Evolutionary conservation across 2,329 filamentous ascomycete species (phyloP), one percentile per base, ranked within the genome.

Genomic region (Ceratocystis eucalypticola): DNA sequence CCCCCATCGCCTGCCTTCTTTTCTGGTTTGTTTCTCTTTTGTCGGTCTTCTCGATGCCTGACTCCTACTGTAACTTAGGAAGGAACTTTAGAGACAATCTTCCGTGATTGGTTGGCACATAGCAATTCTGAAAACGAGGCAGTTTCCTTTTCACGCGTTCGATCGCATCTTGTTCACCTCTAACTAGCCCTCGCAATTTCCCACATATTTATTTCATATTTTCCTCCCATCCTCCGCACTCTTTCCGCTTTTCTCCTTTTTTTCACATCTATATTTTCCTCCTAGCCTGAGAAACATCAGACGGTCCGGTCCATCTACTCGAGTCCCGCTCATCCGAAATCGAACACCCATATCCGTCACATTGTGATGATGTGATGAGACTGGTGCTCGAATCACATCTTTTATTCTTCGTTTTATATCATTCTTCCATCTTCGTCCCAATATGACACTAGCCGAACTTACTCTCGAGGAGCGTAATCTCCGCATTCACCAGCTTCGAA

Each of bases 401-500:
- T 25, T 33, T 8, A 63, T 63, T 30, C 22, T 48, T 46, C 30
- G 37, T 5, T 65, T 12, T 28, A 41, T 41, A n/a, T 10, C n/a
- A 12, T 22, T 59, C 5, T n/a, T 37, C 30, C 3, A 28, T 59
- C 6, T 37, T 37, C 10, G 28, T 5, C n/a, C 15, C 46, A 65
- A 44, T 30, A 63, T 66, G 15, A 30, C 20, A 22, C 45, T 20
- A 7, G 20, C 33, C 3, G 15, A 41, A 15, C 48, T 55, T 17
- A 44, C 66, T 17, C 22, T 37, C 12, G 66, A 50, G 37, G 75
- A 74, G 65, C 79, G 79, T 69, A 76, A 77, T 67, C 72, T 75
- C 70, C 79, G 81, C 67, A 80, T 84, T 55, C 73, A 77, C 48
- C 76, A 78, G 69, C 75, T 84, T 22, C 79, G 80, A 3, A 74